Percentiles rank a stretch among this genome's conserved stretches.
phyloP scores from a whole-genome alignment of 148 eudicot species.

The Hydrangea macrophylla region DNA sequence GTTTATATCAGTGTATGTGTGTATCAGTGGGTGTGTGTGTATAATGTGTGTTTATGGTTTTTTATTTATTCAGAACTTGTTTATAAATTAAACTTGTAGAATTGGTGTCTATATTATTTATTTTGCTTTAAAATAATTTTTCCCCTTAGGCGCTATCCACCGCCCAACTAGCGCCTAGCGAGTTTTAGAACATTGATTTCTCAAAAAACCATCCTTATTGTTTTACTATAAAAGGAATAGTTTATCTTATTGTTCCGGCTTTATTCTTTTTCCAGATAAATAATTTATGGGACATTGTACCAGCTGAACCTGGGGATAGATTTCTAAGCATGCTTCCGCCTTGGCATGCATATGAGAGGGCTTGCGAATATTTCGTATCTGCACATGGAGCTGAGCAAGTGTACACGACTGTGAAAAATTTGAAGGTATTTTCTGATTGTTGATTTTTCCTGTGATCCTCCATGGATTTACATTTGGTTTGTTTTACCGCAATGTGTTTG shows the following conservation, averaged over 20 bases:
- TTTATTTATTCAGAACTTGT: no score
- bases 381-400: conserved; percentile 71
- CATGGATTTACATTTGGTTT: neutral
- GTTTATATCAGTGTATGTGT: no score
- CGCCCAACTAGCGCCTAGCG: no score
- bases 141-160: no score
- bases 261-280: conserved; percentile 45
- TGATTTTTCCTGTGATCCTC: conserved; percentile 1
- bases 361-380: conserved; percentile 73
- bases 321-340: conserved; percentile 94
- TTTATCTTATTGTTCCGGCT: conserved; percentile 3
- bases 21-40: no score
- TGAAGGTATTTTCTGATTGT: conserved; percentile 47
- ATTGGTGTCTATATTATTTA: no score
- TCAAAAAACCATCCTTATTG: no score
- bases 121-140: no score
- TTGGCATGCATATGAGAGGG: conserved; percentile 99
- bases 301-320: conserved; percentile 74
- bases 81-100: no score
- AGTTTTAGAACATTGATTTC: no score
- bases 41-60: no score
- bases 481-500: neutral
- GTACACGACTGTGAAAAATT: conserved; percentile 70
- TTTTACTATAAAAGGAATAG: neutral
- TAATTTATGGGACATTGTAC: conserved; percentile 73